A percentile compares a stretch with the other conserved stretches of the same genome.
Evolutionary conservation across 2,329 filamentous ascomycete genomes (phyloP).

Genomic region (Colletotrichum filicis): DNA sequence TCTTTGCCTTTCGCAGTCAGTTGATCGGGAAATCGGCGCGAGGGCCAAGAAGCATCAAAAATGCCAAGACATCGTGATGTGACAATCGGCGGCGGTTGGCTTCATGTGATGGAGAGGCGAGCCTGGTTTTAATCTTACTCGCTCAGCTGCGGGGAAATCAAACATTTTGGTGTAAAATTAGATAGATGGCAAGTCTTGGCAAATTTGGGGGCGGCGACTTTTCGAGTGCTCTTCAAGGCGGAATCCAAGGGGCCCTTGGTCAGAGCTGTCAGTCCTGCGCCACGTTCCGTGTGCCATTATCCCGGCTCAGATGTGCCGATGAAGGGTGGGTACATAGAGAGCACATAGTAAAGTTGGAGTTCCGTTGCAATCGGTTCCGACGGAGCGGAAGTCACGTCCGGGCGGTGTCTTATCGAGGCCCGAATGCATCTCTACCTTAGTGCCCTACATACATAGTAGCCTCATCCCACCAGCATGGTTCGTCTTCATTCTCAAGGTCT

Average conservation of each 20-base stretch:
- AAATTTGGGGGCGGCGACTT: neutral
- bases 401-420: neutral
- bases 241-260: slow-evolving; percentile 2
- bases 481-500: slow-evolving; percentile 14
- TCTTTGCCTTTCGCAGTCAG: neutral
- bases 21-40: neutral
- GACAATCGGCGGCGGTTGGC: neutral
- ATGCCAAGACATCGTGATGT: slow-evolving; percentile 24
- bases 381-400: neutral
- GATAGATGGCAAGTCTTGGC: slow-evolving; percentile 24
- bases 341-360: neutral
- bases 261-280: slow-evolving; percentile 10
- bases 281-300: slow-evolving; percentile 3
- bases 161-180: slow-evolving; percentile 20
- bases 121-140: slow-evolving; percentile 6
- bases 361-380: slow-evolving; percentile 10
- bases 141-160: slow-evolving; percentile 22
- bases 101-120: slow-evolving; percentile 10
- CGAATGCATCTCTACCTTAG: neutral
- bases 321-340: neutral
- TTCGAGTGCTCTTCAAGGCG: neutral
- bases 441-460: neutral
- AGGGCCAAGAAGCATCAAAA: neutral
- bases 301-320: neutral
- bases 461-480: slow-evolving; percentile 17